Conservation (phyloP, 495 filamentous ascomycete species). For the Zalerion maritima region DNA sequence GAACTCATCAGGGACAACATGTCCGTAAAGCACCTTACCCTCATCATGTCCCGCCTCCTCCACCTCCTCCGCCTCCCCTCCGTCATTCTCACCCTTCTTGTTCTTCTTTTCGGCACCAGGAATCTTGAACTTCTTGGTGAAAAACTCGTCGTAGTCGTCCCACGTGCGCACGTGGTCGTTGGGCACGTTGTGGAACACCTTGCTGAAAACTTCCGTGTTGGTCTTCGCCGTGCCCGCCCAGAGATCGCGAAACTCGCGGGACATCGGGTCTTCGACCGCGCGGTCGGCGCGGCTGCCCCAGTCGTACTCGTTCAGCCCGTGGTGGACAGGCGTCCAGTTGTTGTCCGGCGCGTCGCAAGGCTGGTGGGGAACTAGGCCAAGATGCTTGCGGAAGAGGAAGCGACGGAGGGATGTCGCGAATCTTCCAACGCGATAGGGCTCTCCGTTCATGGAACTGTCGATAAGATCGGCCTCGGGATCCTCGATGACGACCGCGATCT, state of each 20-base stretch:
- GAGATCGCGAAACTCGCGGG: constrained; percentile 46
- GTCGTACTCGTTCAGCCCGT: constrained; percentile 62
- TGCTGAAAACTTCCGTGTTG: constrained; percentile 77
- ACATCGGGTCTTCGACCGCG: constrained; percentile 61
- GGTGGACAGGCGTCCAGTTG: constrained; percentile 65
- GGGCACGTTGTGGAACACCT: constrained; percentile 79
- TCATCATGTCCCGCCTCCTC: constrained; percentile 14
- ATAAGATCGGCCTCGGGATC: constrained; percentile 61
- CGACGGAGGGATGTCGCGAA: constrained; percentile 77
- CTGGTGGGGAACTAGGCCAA: constrained; percentile 69
- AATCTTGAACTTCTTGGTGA: constrained; percentile 50
- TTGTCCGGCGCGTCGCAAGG: constrained; percentile 39
- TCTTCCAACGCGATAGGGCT: constrained; percentile 52
- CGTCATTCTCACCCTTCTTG: constrained; percentile 27
- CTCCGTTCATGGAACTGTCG: constrained; percentile 55
- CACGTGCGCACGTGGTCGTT: constrained; percentile 68
- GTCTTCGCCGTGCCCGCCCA: constrained; percentile 60
- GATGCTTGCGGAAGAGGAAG: constrained; percentile 79
- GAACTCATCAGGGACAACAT: constrained; percentile 77
- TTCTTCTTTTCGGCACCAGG: too few relatives aligned
- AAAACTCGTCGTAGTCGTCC: constrained; percentile 77
- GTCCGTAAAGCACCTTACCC: constrained; percentile 54
- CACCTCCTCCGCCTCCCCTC: constrained; percentile 24
- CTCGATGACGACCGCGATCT: constrained; percentile 57
- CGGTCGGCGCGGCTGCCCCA: constrained; percentile 61